Conservation (phyloP, 106 monocot species). For the Posidonia australis region DNA sequence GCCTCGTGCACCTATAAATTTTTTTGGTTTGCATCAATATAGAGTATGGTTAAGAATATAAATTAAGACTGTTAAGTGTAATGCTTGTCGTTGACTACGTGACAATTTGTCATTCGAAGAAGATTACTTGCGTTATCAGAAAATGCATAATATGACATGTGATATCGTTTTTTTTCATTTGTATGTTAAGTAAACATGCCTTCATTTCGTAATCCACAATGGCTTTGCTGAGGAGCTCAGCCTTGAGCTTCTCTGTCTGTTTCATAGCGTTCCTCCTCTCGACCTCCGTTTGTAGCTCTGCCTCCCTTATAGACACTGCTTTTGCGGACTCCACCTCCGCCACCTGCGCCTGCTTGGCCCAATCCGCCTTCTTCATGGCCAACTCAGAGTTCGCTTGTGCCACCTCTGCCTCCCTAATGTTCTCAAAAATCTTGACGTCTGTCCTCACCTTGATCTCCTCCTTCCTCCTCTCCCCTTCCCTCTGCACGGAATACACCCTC, state of each 20-base stretch:
- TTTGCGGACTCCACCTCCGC: constrained; percentile 59
- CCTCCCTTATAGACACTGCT: constrained; percentile 56
- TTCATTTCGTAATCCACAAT: constrained; percentile 62
- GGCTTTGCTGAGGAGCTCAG: constrained; percentile 50
- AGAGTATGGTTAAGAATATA: no score
- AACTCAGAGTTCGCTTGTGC: constrained; percentile 55
- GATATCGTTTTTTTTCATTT: no score
- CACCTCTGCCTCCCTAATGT: constrained; percentile 59
- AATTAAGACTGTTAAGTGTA: no score
- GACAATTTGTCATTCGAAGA: no score
- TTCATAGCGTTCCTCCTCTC: constrained; percentile 56
- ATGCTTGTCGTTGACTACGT: no score
- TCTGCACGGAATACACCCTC: constrained; percentile 44
- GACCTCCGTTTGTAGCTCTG: constrained; percentile 76
- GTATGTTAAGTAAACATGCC: constrained; percentile 20
- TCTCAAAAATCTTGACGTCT: constrained; percentile 61
- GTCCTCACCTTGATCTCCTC: constrained; percentile 48
- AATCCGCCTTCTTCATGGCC: constrained; percentile 66
- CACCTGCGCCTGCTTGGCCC: constrained; percentile 40
- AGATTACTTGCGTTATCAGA: no score
- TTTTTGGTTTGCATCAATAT: background rate
- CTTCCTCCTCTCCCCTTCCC: constrained; percentile 50
- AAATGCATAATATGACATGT: background rate
- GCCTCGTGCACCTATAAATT: constrained; percentile 50
- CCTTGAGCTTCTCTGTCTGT: constrained; percentile 78